These are phyloP conservation scores for Tulasnella sp. DNA, from an alignment of 768 basidiomycete genomes.

Conservation along the genomic window DNA sequence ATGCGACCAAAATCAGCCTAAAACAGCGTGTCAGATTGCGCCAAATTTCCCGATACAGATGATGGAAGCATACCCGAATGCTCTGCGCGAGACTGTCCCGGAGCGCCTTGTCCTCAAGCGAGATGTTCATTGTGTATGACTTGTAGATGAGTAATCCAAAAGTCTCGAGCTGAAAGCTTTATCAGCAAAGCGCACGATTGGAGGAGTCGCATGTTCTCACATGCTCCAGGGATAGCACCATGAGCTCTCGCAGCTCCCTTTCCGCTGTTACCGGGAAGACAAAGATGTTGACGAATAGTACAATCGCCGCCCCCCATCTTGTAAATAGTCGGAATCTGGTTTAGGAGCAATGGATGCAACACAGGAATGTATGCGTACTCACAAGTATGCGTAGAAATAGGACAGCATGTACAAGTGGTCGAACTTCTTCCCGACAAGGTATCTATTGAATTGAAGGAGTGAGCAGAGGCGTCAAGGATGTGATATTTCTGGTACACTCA, in stretches of 20 bases:
- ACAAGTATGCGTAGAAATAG: constrained; percentile 24
- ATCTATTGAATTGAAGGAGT: neutral
- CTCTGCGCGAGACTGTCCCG: constrained; percentile 23
- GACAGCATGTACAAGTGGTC: constrained; percentile 22
- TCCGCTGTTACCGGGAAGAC: constrained; percentile 26
- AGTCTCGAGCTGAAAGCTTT: constrained; percentile 7
- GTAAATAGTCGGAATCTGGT: neutral
- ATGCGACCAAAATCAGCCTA: constrained; percentile 27
- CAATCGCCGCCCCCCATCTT: constrained; percentile 26
- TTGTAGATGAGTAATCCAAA: constrained; percentile 17
- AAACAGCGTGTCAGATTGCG: neutral
- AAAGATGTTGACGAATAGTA: constrained; percentile 24
- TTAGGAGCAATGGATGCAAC: neutral
- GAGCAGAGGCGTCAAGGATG: neutral
- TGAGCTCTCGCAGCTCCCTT: constrained; percentile 23
- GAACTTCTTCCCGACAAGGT: constrained; percentile 19
- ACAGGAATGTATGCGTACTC: neutral
- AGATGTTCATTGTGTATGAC: constrained; percentile 24
- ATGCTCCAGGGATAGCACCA: constrained; percentile 25
- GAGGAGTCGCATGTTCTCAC: constrained; percentile 10
- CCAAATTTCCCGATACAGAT: neutral
- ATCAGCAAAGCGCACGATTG: too few relatives aligned
- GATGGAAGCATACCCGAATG: constrained; percentile 20
- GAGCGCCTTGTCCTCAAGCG: constrained; percentile 24
- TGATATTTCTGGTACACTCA: neutral